A percentile compares a stretch with the other conserved stretches of the same genome.
These are phyloP conservation scores for Grammothele lineata DNA, from an alignment of 768 basidiomycete genomes.

Conservation along the genomic window DNA sequence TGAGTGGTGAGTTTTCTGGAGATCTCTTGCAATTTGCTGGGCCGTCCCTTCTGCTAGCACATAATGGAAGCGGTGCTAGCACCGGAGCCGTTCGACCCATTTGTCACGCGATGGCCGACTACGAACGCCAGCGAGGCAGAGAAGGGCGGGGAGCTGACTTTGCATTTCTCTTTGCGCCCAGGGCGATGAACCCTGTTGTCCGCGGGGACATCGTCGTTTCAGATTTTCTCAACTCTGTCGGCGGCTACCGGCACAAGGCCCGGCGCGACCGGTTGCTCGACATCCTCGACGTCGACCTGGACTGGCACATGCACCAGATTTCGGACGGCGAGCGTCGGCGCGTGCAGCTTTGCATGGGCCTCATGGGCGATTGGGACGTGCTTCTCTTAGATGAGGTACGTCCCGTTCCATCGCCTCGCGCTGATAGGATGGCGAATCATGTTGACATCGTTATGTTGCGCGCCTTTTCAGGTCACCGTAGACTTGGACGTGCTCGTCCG, in stretches of 20 bases:
- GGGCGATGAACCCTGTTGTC: slow-evolving; percentile 97
- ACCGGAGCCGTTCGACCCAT: no score
- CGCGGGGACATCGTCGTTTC: slow-evolving; percentile 88
- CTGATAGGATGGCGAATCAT: not conserved
- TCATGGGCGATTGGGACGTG: slow-evolving; percentile 94
- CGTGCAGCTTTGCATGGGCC: slow-evolving; percentile 92
- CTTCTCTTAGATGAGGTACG: slow-evolving; percentile 88
- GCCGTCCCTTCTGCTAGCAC: not conserved
- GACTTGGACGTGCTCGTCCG: slow-evolving; percentile 96
- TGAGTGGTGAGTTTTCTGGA: slow-evolving; percentile 63
- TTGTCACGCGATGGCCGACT: no score
- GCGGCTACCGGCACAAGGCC: slow-evolving; percentile 91
- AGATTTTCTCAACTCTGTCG: slow-evolving; percentile 95
- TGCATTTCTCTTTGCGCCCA: slow-evolving; percentile 27
- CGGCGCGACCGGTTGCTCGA: slow-evolving; percentile 82
- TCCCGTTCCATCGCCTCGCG: not conserved
- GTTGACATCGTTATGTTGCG: not conserved
- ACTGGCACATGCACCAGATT: slow-evolving; percentile 95
- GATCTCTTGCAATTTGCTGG: not conserved
- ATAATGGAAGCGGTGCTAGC: no score
- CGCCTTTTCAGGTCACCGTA: slow-evolving; percentile 72
- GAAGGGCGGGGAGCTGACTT: not conserved
- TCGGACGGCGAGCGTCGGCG: slow-evolving; percentile 93
- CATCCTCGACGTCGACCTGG: slow-evolving; percentile 91
- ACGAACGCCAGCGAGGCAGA: no score